These are phyloP conservation scores for Inga oerstediana DNA, from an alignment of 306 rosid species.

Conservation along the genomic window DNA sequence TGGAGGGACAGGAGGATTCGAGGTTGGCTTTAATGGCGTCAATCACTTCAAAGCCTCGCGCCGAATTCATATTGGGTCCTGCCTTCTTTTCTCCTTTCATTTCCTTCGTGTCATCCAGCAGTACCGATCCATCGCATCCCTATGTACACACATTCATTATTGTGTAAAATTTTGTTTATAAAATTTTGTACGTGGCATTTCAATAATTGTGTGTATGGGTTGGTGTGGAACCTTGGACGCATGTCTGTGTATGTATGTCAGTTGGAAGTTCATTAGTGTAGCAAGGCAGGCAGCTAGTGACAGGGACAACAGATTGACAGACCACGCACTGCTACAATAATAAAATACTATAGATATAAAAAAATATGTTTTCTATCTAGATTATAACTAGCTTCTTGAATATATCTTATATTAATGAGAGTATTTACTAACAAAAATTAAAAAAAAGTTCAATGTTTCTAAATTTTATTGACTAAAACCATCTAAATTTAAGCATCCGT, in stretches of 20 bases:
- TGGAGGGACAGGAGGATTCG: conserved; percentile 58
- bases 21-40: conserved; percentile 58
- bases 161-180: too few relatives aligned
- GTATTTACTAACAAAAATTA: too few relatives aligned
- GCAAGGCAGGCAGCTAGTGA: not conserved
- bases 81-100: conserved; percentile 63
- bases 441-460: too few relatives aligned
- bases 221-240: not conserved
- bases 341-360: too few relatives aligned
- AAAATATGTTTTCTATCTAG: too few relatives aligned
- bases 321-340: not conserved
- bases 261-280: not conserved
- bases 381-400: too few relatives aligned
- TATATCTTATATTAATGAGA: too few relatives aligned
- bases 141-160: not conserved
- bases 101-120: conserved; percentile 59
- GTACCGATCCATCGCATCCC: conserved; percentile 84
- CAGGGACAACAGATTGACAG: not conserved
- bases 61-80: conserved; percentile 54
- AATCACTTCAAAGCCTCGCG: conserved; percentile 68
- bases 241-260: not conserved
- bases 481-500: too few relatives aligned
- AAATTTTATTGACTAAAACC: too few relatives aligned
- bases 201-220: not conserved
- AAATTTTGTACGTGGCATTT: too few relatives aligned